phyloP scores from a whole-genome alignment of 176 grass and related monocot species.

The Saccharum spontaneum region DNA sequence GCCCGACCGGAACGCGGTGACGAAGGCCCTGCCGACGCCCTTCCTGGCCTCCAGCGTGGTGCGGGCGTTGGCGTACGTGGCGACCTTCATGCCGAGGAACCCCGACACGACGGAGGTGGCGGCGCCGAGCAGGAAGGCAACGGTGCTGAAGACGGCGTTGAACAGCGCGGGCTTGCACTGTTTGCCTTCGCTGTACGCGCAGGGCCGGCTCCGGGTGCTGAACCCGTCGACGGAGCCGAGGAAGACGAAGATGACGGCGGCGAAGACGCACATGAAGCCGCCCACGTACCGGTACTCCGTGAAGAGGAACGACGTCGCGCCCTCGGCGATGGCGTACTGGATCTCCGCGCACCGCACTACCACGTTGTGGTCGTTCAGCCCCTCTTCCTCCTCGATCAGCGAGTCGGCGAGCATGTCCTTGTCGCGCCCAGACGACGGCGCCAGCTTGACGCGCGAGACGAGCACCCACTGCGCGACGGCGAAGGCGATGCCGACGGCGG shows the following conservation, averaged over 20 bases:
- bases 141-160: slow-evolving; percentile 50
- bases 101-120: slow-evolving; percentile 52
- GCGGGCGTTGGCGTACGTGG: slow-evolving; percentile 53
- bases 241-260: slow-evolving; percentile 77
- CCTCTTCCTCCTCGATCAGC: slow-evolving; percentile 66
- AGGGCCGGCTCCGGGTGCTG: slow-evolving; percentile 60
- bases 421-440: not conserved
- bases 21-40: slow-evolving; percentile 52
- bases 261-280: slow-evolving; percentile 69
- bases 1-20: slow-evolving; percentile 51
- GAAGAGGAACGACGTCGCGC: slow-evolving; percentile 74
- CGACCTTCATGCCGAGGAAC: slow-evolving; percentile 63
- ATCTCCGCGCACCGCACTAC: slow-evolving; percentile 49
- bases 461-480: slow-evolving; percentile 49
- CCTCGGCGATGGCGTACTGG: slow-evolving; percentile 54
- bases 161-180: slow-evolving; percentile 52
- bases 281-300: slow-evolving; percentile 77
- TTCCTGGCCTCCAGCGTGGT: slow-evolving; percentile 56
- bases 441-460: slow-evolving; percentile 52
- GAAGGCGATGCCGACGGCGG: slow-evolving; percentile 45
- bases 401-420: slow-evolving; percentile 30
- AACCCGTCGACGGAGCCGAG: slow-evolving; percentile 81
- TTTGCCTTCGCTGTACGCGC: slow-evolving; percentile 50
- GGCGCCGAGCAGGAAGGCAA: slow-evolving; percentile 49
- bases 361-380: slow-evolving; percentile 57